Evolutionary conservation across 2,329 filamentous ascomycete genomes (phyloP).

Genomic region (Helotiales sp.): DNA sequence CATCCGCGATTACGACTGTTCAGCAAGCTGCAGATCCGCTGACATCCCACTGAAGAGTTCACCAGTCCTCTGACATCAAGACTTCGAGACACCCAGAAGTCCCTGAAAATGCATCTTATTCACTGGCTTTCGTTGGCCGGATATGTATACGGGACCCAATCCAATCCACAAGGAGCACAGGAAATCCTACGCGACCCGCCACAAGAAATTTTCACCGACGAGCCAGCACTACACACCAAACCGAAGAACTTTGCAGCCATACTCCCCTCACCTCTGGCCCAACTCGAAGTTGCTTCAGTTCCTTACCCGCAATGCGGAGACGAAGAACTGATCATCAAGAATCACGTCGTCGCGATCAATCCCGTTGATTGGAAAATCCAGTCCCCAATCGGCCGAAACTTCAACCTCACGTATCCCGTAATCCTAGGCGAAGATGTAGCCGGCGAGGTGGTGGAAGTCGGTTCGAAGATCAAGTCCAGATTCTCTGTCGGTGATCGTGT

Average conservation of each 20-base stretch:
- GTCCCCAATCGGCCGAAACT: constrained; percentile 20
- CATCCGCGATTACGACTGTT: too few species aligned
- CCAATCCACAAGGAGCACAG: not conserved
- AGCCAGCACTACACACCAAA: not conserved
- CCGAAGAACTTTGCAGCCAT: not conserved
- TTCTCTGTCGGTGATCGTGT: constrained; percentile 48
- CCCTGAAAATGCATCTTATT: not conserved
- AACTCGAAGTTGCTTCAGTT: not conserved
- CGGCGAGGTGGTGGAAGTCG: constrained; percentile 57
- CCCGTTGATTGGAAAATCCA: constrained; percentile 42
- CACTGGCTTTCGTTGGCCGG: not conserved
- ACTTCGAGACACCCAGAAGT: too few species aligned
- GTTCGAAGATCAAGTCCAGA: constrained; percentile 50
- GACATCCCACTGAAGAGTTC: too few species aligned
- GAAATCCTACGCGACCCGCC: not conserved
- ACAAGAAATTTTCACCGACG: not conserved
- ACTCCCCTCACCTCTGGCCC: not conserved
- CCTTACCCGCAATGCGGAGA: constrained; percentile 7
- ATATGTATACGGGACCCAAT: not conserved
- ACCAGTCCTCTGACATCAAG: too few species aligned
- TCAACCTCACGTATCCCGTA: constrained; percentile 25
- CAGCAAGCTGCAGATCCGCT: too few species aligned
- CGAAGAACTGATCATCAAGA: constrained; percentile 42
- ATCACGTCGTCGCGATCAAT: constrained; percentile 45
- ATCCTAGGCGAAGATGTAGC: constrained; percentile 59